phyloP scores from a whole-genome alignment of 306 rosid genomes.

The Mucuna pruriens region DNA sequence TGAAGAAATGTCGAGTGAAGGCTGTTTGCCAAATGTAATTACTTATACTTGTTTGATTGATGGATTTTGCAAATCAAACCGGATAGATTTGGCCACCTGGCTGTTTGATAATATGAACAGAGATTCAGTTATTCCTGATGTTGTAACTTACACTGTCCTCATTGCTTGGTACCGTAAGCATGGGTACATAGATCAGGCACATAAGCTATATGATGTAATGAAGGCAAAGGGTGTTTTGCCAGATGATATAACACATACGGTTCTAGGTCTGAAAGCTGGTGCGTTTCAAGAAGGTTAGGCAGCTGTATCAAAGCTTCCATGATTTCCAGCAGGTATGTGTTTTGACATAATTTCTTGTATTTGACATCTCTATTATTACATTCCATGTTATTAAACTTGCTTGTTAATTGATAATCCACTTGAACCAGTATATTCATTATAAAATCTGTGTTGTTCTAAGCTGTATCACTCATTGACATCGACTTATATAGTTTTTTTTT shows the following conservation, averaged over 20 bases:
- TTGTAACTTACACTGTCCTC: constrained; percentile 62
- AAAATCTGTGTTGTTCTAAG: not conserved
- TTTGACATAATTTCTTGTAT: constrained; percentile 6
- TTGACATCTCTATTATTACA: constrained; percentile 15
- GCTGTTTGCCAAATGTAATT: constrained; percentile 49
- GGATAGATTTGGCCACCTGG: constrained; percentile 51
- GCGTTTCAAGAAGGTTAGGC: constrained; percentile 32
- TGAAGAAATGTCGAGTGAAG: constrained; percentile 54
- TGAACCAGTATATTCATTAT: constrained; percentile 17
- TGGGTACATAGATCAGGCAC: constrained; percentile 45
- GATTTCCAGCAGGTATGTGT: constrained; percentile 44
- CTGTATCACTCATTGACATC: not conserved
- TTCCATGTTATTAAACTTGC: constrained; percentile 23
- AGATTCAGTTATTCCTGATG: constrained; percentile 47
- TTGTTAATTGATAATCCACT: constrained; percentile 17
- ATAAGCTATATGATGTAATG: constrained; percentile 50
- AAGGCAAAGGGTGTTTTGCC: constrained; percentile 49
- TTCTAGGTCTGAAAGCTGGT: constrained; percentile 35
- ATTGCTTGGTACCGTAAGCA: constrained; percentile 47
- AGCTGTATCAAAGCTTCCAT: constrained; percentile 36
- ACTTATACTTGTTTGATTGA: constrained; percentile 67
- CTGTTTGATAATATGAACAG: constrained; percentile 59
- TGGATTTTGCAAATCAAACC: constrained; percentile 58
- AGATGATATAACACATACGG: constrained; percentile 42
- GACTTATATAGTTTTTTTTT: not conserved